phyloP scores from a whole-genome alignment of 2,329 filamentous ascomycete species.

The Didymellaceae sp. region DNA sequence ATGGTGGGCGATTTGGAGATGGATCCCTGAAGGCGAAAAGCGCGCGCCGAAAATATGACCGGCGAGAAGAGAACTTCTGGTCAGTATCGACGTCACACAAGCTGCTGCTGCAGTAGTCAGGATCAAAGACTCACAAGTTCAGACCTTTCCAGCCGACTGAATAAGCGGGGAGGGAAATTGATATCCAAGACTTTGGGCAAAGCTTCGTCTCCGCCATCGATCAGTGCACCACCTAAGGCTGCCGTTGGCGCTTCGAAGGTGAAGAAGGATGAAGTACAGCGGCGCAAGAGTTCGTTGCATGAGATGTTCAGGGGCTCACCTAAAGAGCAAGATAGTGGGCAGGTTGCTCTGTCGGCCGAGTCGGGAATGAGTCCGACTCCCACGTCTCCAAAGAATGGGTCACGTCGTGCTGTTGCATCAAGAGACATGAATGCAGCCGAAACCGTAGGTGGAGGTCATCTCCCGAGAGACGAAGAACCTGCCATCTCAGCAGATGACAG shows the following conservation, averaged over 20 bases:
- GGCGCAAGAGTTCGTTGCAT: constrained; percentile 40
- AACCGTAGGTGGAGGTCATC: background rate
- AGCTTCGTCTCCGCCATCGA: constrained; percentile 24
- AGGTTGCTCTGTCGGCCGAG: background rate
- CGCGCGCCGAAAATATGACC: constrained; percentile 31
- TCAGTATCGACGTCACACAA: constrained; percentile 21
- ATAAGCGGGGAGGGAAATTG: constrained; percentile 34
- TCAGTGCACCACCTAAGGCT: constrained; percentile 41
- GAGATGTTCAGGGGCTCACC: constrained; percentile 33
- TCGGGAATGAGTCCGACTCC: background rate
- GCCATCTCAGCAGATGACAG: constrained; percentile 11
- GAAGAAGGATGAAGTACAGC: constrained; percentile 41
- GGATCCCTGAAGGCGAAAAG: constrained; percentile 23
- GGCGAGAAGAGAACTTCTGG: constrained; percentile 41
- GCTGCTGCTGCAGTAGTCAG: background rate
- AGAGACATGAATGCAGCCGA: background rate
- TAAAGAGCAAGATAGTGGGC: constrained; percentile 12
- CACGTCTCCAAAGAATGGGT: background rate
- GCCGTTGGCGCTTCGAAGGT: constrained; percentile 34
- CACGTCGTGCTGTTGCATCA: background rate
- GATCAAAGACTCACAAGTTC: constrained; percentile 6
- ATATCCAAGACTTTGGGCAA: constrained; percentile 32
- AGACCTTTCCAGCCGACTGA: constrained; percentile 36
- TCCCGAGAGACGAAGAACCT: background rate
- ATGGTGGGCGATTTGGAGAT: constrained; percentile 22